phyloP scores from a whole-genome alignment of 768 basidiomycete genomes.

The Leccinum fibrillosum region DNA sequence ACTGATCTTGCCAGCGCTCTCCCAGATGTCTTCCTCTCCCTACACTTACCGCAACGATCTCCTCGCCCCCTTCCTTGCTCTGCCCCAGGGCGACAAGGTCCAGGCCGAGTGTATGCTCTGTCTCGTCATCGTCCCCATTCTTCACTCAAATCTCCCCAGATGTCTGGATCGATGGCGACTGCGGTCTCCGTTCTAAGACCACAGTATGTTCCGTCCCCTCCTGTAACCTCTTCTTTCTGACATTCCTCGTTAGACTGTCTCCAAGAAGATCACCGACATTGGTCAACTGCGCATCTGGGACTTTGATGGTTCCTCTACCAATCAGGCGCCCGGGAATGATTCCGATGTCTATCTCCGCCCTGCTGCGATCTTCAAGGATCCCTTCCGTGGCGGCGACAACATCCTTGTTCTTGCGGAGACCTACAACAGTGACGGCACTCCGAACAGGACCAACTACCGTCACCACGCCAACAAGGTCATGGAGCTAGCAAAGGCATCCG shows the following conservation, averaged over 20 bases:
- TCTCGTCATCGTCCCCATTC: neutral
- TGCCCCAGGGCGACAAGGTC: conserved; percentile 87
- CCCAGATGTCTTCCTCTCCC: conserved; percentile 26
- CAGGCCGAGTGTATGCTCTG: conserved; percentile 84
- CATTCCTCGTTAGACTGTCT: conserved; percentile 62
- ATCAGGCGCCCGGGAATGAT: conserved; percentile 93
- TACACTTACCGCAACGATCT: conserved; percentile 73
- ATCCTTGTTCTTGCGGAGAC: conserved; percentile 96
- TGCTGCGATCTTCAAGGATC: conserved; percentile 96
- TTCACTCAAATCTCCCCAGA: conserved; percentile 46
- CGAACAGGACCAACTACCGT: conserved; percentile 95
- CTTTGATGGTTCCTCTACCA: conserved; percentile 97
- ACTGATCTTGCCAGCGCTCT: neutral
- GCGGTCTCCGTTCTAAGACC: conserved; percentile 94
- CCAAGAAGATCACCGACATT: conserved; percentile 83
- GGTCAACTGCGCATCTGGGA: conserved; percentile 96
- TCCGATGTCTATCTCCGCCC: conserved; percentile 99
- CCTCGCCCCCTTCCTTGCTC: conserved; percentile 83
- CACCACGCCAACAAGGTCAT: conserved; percentile 93
- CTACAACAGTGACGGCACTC: conserved; percentile 98
- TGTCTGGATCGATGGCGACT: conserved; percentile 97
- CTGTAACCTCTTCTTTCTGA: neutral
- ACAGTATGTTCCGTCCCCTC: conserved; percentile 51
- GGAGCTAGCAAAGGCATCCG: conserved; percentile 78
- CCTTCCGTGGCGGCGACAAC: conserved; percentile 98